These are phyloP conservation scores for Zygnema cylindricum DNA, from an alignment of 139 green algal species.

Conservation along the genomic window DNA sequence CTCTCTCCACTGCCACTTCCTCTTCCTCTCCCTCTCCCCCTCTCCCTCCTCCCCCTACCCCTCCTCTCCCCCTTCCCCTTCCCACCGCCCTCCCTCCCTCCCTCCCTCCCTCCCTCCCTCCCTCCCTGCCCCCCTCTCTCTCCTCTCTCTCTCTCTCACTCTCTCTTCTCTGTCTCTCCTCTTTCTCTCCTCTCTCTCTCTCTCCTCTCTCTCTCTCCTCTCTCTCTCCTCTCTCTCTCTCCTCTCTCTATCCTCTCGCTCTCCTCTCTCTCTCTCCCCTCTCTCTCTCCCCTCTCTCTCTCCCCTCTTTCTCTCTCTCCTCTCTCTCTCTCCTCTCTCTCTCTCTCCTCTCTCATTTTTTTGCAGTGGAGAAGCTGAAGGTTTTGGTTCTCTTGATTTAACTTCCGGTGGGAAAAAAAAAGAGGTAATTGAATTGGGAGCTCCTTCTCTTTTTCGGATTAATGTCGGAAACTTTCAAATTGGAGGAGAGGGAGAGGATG, in stretches of 20 bases:
- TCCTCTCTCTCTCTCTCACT: slow-evolving; percentile 8
- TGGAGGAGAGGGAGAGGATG: too few species aligned
- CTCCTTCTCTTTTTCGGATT: background rate
- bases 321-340: background rate
- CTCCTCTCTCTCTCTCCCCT: background rate
- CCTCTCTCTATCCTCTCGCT: background rate
- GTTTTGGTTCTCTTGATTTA: background rate
- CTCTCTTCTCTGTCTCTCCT: background rate
- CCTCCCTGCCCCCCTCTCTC: background rate
- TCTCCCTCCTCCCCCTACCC: background rate
- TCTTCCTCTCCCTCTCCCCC: background rate
- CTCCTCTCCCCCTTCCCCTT: background rate
- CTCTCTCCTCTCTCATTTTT: background rate
- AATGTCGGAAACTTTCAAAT: too few species aligned
- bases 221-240: background rate
- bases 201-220: slow-evolving; percentile 2
- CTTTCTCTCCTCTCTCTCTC: background rate
- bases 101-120: background rate
- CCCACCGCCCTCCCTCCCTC: too few species aligned
- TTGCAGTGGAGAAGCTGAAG: too few species aligned
- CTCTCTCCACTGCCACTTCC: background rate
- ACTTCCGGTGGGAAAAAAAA: too few species aligned
- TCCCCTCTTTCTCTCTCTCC: background rate
- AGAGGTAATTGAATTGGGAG: too few species aligned
- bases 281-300: background rate